phyloP scores from a whole-genome alignment of 495 filamentous ascomycete species.

The Lasiosphaeriaceae sp. region DNA sequence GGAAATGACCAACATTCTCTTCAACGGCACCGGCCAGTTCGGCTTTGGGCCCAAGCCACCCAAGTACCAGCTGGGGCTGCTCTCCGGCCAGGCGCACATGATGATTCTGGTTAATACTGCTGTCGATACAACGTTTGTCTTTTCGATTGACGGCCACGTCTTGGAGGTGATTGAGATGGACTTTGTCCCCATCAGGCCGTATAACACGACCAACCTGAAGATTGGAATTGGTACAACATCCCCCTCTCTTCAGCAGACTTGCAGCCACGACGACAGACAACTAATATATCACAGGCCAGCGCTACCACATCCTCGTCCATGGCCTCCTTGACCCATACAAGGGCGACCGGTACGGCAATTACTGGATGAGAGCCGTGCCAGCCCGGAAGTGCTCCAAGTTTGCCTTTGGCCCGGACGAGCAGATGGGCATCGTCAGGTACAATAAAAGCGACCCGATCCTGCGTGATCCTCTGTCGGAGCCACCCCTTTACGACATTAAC shows the following conservation, averaged over 20 bases:
- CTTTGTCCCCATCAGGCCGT: conserved; percentile 44
- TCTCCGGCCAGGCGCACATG: conserved; percentile 35
- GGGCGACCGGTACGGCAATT: conserved; percentile 30
- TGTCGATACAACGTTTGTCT: conserved; percentile 40
- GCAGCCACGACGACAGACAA: no score
- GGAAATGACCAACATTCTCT: conserved; percentile 39
- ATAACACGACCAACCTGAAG: conserved; percentile 23
- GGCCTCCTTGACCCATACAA: conserved; percentile 38
- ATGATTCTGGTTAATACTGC: conserved; percentile 52
- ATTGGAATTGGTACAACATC: conserved; percentile 2
- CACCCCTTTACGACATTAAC: conserved; percentile 3
- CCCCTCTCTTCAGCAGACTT: no score
- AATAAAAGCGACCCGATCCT: background rate
- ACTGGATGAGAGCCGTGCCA: conserved; percentile 40
- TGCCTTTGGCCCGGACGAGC: conserved; percentile 13
- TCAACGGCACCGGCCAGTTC: conserved; percentile 46
- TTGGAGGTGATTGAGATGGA: conserved; percentile 42
- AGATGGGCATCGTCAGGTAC: conserved; percentile 14
- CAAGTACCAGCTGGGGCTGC: conserved; percentile 36
- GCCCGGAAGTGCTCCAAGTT: conserved; percentile 8
- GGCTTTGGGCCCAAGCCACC: conserved; percentile 23
- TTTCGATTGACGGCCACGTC: conserved; percentile 47
- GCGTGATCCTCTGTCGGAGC: conserved; percentile 13
- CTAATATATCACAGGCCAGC: conserved; percentile 37
- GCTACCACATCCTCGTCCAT: conserved; percentile 60